phyloP scores from a whole-genome alignment of 352 stramenopile genomes.

The Globisporangium takayamanum region DNA sequence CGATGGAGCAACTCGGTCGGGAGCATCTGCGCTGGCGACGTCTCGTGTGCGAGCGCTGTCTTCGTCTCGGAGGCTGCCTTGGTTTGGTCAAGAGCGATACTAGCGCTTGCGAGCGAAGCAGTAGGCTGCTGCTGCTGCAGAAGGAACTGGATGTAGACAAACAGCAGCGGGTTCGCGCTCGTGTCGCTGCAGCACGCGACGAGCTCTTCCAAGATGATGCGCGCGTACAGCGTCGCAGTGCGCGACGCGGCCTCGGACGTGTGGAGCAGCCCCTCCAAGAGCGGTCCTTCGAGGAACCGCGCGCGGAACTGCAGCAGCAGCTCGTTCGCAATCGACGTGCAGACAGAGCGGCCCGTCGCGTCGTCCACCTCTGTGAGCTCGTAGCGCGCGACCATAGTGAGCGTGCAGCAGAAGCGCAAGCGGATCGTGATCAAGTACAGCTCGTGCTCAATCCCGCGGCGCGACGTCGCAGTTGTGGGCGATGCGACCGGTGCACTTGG shows the following conservation, averaged over 20 bases:
- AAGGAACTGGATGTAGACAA: constrained; percentile 75
- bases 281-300: constrained; percentile 61
- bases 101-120: too few species aligned
- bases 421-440: constrained; percentile 51
- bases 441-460: constrained; percentile 35
- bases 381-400: constrained; percentile 75
- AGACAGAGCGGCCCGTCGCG: constrained; percentile 28
- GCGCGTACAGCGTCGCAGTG: constrained; percentile 65
- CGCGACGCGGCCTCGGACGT: constrained; percentile 60
- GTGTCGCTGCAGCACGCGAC: constrained; percentile 61
- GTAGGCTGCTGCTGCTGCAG: constrained; percentile 25
- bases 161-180: constrained; percentile 67
- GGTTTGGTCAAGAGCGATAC: too few species aligned
- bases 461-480: not conserved
- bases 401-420: constrained; percentile 80
- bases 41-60: too few species aligned
- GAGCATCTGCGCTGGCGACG: constrained; percentile 28
- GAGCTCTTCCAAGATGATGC: constrained; percentile 77
- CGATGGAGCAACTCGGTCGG: constrained; percentile 66
- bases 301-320: constrained; percentile 62
- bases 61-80: not conserved
- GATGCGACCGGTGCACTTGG: constrained; percentile 1
- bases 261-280: constrained; percentile 62
- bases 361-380: constrained; percentile 50
- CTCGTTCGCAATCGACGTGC: constrained; percentile 65